phyloP scores from a whole-genome alignment of 1,139 yeast species.

The Schizosaccharomyces versatilis region DNA sequence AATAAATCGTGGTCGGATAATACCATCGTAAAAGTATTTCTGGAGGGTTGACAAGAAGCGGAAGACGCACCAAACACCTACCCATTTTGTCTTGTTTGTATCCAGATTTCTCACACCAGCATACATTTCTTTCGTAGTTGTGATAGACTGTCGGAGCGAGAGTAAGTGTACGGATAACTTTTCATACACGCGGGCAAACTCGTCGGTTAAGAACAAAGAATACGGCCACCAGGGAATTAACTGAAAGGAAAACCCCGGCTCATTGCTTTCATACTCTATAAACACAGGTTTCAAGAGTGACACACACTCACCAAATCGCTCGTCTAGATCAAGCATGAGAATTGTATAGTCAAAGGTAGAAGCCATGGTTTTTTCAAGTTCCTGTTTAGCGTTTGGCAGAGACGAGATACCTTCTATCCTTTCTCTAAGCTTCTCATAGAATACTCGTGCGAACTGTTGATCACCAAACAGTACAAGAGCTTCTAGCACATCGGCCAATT shows the following conservation, averaged over 20 bases:
- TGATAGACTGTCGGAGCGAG: no score
- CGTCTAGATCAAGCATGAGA: neutral
- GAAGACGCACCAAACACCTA: neutral
- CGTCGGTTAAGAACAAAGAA: no score
- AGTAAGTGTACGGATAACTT: no score
- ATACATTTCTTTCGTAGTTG: no score
- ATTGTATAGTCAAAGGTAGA: neutral
- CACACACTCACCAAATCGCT: neutral
- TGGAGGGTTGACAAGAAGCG: neutral
- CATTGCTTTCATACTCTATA: no score
- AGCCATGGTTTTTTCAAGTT: neutral
- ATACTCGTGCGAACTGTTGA: neutral
- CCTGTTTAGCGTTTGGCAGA: neutral
- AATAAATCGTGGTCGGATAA: neutral
- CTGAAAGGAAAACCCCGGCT: no score
- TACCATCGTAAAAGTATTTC: neutral
- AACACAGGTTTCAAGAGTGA: neutral
- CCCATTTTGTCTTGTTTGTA: neutral
- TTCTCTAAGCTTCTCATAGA: neutral
- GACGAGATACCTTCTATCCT: neutral
- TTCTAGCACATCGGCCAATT: neutral
- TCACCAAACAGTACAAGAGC: neutral
- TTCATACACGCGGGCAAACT: no score
- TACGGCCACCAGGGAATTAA: no score
- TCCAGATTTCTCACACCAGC: no score